Base-by-base conservation (phyloP, 2,329 filamentous ascomycete species). In the Pseudogymnoascus sp. region DNA sequence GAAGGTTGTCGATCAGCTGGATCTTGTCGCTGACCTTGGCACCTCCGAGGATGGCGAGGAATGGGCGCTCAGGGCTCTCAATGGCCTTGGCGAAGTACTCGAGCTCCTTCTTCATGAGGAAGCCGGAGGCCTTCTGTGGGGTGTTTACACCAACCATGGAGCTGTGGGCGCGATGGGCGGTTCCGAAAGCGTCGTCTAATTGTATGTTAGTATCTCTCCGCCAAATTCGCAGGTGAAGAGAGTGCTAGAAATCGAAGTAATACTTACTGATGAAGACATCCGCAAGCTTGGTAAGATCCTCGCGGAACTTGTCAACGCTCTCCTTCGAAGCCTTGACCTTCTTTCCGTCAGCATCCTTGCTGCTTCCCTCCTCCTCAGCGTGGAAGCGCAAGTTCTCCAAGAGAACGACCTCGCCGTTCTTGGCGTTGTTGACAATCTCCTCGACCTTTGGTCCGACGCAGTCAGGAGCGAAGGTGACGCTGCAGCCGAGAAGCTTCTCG, bases 21-120 rank as follows among this genome's bases (percentile, higher is more conserved):
- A 99, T 99, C 89, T 99, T 99, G 85, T 99, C 95, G 50, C 91
- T 96, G 70, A 99, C 92, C 86, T 99, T 99, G 77, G 95, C 92
- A 71, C 95, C 95, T 72, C 95, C 95, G 62, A 99, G 90, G 75
- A 99, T 99, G 76, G 95, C 96, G 62, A 99, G 88, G 90, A 99
- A 99, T 66, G 95, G 95, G 64, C 93, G 88, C 81, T 96, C 84
- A 66, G 95, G 95, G 72, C 84, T 87, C 82, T 99, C 95, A 66
- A 99, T 89, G 40, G 92, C 95, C 82, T 97, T 86, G 69, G 95
- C 95, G 76, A 99, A 99, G 88, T 99, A 99, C 76, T 99, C 95
- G 67, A 99, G 89, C 81, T 99, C 95, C 84, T 97, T 99, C 89
- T 99, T 99, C 84, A 99, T 92, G 74, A 99, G 87, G 88, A 97